Evolutionary conservation across 805 yeast genomes (phyloP).

Genomic region (Candida gorgasii): DNA sequence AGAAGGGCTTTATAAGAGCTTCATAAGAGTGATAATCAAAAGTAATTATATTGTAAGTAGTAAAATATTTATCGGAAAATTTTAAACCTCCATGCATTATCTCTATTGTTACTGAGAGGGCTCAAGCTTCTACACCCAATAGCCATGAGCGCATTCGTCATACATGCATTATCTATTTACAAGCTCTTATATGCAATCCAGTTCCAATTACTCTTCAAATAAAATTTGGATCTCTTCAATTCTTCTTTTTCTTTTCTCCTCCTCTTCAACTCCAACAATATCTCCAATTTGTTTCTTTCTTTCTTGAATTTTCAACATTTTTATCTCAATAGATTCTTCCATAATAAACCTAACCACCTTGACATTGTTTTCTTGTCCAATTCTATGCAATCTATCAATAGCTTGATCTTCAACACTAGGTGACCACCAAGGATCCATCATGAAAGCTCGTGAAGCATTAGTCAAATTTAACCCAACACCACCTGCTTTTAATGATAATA

Average conservation of each 20-base stretch:
- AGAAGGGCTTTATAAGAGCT: slow-evolving; percentile 54
- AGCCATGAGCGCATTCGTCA: too few relatives aligned
- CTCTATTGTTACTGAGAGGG: too few relatives aligned
- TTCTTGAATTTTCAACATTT: slow-evolving; percentile 86
- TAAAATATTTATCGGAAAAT: neutral
- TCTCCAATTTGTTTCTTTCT: slow-evolving; percentile 80
- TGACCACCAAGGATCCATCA: slow-evolving; percentile 99
- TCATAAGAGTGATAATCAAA: too few relatives aligned
- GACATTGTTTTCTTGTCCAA: slow-evolving; percentile 78
- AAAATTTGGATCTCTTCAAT: slow-evolving; percentile 72
- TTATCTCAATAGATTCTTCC: slow-evolving; percentile 79
- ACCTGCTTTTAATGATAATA: slow-evolving; percentile 85
- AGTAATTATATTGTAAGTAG: slow-evolving; percentile 3
- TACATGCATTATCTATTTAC: too few relatives aligned
- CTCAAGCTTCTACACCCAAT: too few relatives aligned
- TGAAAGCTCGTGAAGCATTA: slow-evolving; percentile 77
- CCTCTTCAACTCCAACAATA: slow-evolving; percentile 73
- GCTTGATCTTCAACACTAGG: slow-evolving; percentile 91
- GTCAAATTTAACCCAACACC: slow-evolving; percentile 92
- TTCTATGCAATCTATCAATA: slow-evolving; percentile 85
- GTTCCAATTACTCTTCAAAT: slow-evolving; percentile 48
- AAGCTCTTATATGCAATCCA: too few relatives aligned
- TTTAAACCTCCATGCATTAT: too few relatives aligned
- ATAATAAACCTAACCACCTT: slow-evolving; percentile 78
- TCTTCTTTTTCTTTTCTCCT: slow-evolving; percentile 66